phyloP scores from a whole-genome alignment of 805 yeast species.

The Metschnikowia colocasiae region DNA sequence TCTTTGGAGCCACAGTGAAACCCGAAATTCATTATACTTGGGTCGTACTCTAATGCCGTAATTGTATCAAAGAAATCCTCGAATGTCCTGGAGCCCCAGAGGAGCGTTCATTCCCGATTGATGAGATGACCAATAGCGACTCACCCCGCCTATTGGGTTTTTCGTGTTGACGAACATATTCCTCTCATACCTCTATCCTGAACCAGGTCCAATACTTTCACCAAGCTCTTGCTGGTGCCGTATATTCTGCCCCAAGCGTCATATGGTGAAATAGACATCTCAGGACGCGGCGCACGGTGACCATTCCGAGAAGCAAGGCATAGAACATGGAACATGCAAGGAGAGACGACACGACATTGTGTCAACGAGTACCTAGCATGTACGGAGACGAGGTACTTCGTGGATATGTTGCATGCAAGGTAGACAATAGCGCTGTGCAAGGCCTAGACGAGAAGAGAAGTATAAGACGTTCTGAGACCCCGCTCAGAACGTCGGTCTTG shows the following conservation, averaged over 20 bases:
- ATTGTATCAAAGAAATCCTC: slow-evolving; percentile 31
- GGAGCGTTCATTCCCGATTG: slow-evolving; percentile 28
- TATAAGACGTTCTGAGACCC: too few species aligned
- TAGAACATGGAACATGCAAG: too few species aligned
- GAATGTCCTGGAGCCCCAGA: slow-evolving; percentile 37
- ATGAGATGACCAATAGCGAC: slow-evolving; percentile 20
- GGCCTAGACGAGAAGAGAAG: too few species aligned
- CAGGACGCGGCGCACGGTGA: not conserved
- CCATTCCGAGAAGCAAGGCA: too few species aligned
- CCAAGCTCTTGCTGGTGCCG: not conserved
- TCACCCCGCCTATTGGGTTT: not conserved
- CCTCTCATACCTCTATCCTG: slow-evolving; percentile 2
- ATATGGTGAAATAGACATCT: not conserved
- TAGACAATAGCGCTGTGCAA: too few species aligned
- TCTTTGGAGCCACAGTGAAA: slow-evolving; percentile 29
- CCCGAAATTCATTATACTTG: slow-evolving; percentile 22
- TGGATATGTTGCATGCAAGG: too few species aligned
- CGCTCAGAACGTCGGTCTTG: too few species aligned
- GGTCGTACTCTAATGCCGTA: slow-evolving; percentile 23
- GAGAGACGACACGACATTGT: too few species aligned
- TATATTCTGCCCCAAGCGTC: not conserved
- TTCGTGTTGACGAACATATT: slow-evolving; percentile 2
- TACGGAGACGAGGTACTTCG: too few species aligned
- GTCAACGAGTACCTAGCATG: too few species aligned
- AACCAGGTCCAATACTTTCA: not conserved